Percentiles rank a stretch among this genome's conserved stretches.
Conservation (phyloP, 306 rosid genomes). For the Astragalus glycyphyllos region DNA sequence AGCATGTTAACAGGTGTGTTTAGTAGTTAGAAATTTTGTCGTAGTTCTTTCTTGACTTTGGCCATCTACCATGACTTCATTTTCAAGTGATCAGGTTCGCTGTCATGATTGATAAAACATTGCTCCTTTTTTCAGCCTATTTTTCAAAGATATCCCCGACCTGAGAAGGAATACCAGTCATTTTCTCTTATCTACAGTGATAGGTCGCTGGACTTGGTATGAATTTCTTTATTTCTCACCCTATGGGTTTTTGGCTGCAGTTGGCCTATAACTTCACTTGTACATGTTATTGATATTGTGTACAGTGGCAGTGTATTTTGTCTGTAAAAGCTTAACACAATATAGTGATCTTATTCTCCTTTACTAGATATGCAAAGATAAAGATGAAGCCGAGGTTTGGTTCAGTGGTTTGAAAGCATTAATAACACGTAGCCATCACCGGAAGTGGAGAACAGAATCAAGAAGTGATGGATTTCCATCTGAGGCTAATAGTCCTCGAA, state of each 20-base stretch:
- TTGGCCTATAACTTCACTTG: conserved; percentile 33
- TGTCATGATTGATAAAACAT: conserved; percentile 53
- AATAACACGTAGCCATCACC: conserved; percentile 81
- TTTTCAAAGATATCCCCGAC: conserved; percentile 98
- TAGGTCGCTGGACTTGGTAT: conserved; percentile 93
- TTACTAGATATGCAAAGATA: conserved; percentile 97
- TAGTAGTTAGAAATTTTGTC: conserved; percentile 23
- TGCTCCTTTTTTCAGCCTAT: conserved; percentile 77
- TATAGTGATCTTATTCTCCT: conserved; percentile 45
- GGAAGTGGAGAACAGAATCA: conserved; percentile 98
- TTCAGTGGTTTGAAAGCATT: conserved; percentile 97
- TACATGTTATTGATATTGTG: conserved; percentile 27
- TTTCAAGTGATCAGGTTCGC: conserved; percentile 40
- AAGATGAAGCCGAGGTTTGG: conserved; percentile 99
- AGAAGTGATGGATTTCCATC: conserved; percentile 97
- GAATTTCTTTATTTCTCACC: conserved; percentile 37
- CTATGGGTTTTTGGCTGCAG: conserved; percentile 29
- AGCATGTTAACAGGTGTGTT: conserved; percentile 31
- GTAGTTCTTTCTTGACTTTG: conserved; percentile 41
- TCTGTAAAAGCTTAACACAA: conserved; percentile 39
- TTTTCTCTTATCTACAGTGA: conserved; percentile 97
- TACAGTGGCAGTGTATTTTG: conserved; percentile 24
- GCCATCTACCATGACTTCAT: conserved; percentile 34
- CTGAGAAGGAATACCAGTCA: conserved; percentile 98
- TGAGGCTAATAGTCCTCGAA: conserved; percentile 97